Base-by-base conservation (phyloP, 23 red algal species). In the Chondrus crispus region DNA sequence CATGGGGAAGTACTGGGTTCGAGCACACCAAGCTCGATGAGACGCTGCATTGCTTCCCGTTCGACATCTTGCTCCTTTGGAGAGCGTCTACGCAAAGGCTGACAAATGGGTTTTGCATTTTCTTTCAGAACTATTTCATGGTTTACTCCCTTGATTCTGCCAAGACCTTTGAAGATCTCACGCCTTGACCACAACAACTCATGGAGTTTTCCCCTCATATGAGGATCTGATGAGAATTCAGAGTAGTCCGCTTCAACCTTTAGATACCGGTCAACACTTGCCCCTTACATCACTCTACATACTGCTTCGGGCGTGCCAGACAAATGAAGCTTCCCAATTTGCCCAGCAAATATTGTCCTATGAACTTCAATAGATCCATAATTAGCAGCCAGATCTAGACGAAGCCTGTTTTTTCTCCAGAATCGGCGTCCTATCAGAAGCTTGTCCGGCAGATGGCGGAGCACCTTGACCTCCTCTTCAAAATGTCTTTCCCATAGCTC, bases 131-230 rank as follows among this genome's bases (percentile, higher is more conserved):
- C 40, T 41, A 82, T 60, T 19, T 5, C 40, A 51, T 82, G 47
- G 29, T 5, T 82, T 28, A 40, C 46, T 50, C 78, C 78, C 51
- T 53, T 62, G 42, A 82, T 5, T 29, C 33, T 41, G n/a, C 40
- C 78, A 12, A 82, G 46, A 8, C 78, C 78, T 51, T 82, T 82
- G 52, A 82, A 82, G 20, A 53, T 60, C 33, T 26, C 48, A 40
- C 78, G 24, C 5, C 40, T 8, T 26, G 52, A 32, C 46, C 46
- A 82, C 4, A 82, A 19, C 28, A 60, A 19, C 78, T 82, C n/a
- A n/a, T 64, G 26, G 24, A 64, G 35, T n/a, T n/a, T 32, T n/a
- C 35, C 58, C 6, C 35, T n/a, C 58, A 64, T 64, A 64, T n/a
- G 24, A 30, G 14, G 16, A 64, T 64, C 35, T n/a, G 52, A 40